Percentiles rank a stretch among this genome's conserved stretches.
phyloP scores from a whole-genome alignment of 179 eudicot genomes.

The Heliamphora pulchella region DNA sequence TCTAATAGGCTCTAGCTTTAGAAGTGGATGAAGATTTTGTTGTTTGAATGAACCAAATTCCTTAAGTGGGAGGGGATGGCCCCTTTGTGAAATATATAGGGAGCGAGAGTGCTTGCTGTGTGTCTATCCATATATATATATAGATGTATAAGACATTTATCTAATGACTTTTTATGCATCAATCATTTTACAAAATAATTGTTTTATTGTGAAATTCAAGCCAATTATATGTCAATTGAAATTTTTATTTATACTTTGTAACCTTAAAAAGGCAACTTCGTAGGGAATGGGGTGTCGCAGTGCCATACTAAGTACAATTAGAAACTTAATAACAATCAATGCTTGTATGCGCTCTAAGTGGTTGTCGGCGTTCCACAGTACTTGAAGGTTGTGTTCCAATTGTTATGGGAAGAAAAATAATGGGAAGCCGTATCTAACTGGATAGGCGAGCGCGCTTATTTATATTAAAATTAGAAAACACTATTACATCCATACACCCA shows the following conservation, averaged over 20 bases:
- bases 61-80: background rate
- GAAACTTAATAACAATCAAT: background rate
- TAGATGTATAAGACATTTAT: background rate
- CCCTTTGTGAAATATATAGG: background rate
- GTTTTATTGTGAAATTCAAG: background rate
- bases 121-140: no score
- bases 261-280: background rate
- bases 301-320: background rate
- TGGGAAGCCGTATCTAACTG: no score
- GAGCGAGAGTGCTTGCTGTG: no score
- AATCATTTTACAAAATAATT: background rate
- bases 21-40: background rate
- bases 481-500: no score
- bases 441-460: no score
- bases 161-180: background rate
- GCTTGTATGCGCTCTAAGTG: background rate
- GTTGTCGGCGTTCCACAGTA: background rate
- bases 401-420: no score
- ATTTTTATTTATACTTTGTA: background rate
- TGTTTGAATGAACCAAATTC: background rate
- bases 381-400: background rate
- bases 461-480: no score
- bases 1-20: background rate
- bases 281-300: background rate
- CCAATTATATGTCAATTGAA: background rate